A percentile compares a stretch with the other conserved stretches of the same genome.
phyloP scores from a whole-genome alignment of 371 early-diverging fungal species.

The Rhizopus microsporus region DNA sequence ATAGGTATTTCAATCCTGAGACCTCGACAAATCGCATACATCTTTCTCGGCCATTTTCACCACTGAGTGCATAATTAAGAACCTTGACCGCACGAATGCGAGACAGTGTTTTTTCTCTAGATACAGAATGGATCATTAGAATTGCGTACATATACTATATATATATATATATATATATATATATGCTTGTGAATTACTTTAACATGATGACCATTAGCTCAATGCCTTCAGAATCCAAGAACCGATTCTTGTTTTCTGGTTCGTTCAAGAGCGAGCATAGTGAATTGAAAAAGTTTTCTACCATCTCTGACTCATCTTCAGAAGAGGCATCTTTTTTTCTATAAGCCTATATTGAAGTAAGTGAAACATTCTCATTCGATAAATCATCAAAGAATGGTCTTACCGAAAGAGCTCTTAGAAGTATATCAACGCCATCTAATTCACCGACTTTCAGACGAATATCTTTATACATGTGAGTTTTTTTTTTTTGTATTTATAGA shows the following conservation, averaged over 20 bases:
- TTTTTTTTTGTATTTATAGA: too few species aligned
- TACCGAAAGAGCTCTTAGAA: conserved; percentile 68
- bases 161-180: too few species aligned
- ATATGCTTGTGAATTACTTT: conserved; percentile 49
- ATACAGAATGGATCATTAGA: neutral
- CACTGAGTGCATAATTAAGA: conserved; percentile 79
- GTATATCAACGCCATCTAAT: conserved; percentile 71
- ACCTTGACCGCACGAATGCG: conserved; percentile 86
- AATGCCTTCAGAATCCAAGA: conserved; percentile 84
- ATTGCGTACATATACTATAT: too few species aligned
- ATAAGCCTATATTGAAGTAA: conserved; percentile 39
- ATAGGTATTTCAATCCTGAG: conserved; percentile 78
- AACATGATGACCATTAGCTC: conserved; percentile 91
- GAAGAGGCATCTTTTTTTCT: conserved; percentile 80
- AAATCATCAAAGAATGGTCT: neutral
- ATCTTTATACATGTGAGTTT: conserved; percentile 25
- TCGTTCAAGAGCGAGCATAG: conserved; percentile 69
- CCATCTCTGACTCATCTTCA: conserved; percentile 83
- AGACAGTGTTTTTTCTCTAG: conserved; percentile 75
- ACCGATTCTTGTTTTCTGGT: conserved; percentile 64
- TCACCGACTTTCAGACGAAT: conserved; percentile 67
- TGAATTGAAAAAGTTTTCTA: conserved; percentile 88
- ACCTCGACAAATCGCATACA: conserved; percentile 77
- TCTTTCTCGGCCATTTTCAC: conserved; percentile 53
- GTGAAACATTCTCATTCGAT: neutral